These are phyloP conservation scores for Aureoboletus auriporus DNA, from an alignment of 768 basidiomycete genomes.

Conservation along the genomic window DNA sequence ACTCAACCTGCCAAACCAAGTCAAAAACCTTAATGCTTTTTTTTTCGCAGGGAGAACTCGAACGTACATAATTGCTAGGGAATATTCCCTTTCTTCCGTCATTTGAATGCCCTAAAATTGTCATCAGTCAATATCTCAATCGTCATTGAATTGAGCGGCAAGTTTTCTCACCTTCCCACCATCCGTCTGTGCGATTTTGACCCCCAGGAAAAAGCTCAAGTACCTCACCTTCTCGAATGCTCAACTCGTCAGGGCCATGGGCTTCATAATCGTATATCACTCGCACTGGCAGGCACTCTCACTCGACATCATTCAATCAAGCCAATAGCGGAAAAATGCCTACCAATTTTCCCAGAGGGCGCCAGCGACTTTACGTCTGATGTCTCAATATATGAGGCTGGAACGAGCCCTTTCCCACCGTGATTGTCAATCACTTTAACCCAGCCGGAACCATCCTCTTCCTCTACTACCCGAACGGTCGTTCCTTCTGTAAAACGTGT, in stretches of 20 bases:
- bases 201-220: constrained; percentile 68
- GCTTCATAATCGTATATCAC: constrained; percentile 79
- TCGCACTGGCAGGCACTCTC: constrained; percentile 48
- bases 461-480: constrained; percentile 63
- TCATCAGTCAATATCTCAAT: constrained; percentile 17
- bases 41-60: constrained; percentile 5
- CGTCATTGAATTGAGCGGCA: constrained; percentile 15
- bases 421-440: constrained; percentile 61
- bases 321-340: constrained; percentile 15
- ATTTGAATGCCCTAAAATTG: constrained; percentile 51
- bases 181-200: constrained; percentile 68
- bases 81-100: constrained; percentile 73
- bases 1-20: constrained; percentile 43
- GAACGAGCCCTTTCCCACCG: constrained; percentile 70
- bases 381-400: constrained; percentile 72
- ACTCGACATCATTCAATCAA: constrained; percentile 5
- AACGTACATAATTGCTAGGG: constrained; percentile 83
- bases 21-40: constrained; percentile 19
- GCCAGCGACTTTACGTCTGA: constrained; percentile 25
- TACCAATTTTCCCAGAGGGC: constrained; percentile 43
- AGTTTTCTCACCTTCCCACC: constrained; percentile 74
- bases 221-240: constrained; percentile 54
- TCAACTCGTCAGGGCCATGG: constrained; percentile 68
- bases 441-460: constrained; percentile 87
- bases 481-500: constrained; percentile 49